These are phyloP conservation scores for Penicillium soppii DNA, from an alignment of 495 filamentous ascomycete genomes.

Conservation along the genomic window DNA sequence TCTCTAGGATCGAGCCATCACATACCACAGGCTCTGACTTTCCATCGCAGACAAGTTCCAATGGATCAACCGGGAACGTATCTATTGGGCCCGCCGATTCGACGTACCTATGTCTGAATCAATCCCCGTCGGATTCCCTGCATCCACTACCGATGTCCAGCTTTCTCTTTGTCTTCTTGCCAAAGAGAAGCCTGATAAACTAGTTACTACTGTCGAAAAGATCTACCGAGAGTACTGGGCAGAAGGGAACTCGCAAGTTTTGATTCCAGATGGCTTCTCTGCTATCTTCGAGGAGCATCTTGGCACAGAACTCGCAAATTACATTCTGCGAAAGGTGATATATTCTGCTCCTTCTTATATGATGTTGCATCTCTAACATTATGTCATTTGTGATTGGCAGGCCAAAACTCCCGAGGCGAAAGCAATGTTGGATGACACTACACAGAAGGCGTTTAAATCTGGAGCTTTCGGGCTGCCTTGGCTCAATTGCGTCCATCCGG, in stretches of 20 bases:
- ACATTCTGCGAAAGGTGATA: background rate
- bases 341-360: no score
- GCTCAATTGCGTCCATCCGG: slow-evolving; percentile 56
- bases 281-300: slow-evolving; percentile 4
- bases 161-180: slow-evolving; percentile 6
- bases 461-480: slow-evolving; percentile 64
- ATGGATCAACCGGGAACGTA: slow-evolving; percentile 19
- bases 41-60: slow-evolving; percentile 14
- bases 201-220: background rate
- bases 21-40: background rate
- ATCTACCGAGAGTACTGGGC: slow-evolving; percentile 15
- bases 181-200: slow-evolving; percentile 1
- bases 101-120: slow-evolving; percentile 15
- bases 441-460: slow-evolving; percentile 6
- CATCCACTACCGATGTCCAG: slow-evolving; percentile 15
- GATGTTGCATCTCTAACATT: no score
- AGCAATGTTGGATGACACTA: slow-evolving; percentile 3
- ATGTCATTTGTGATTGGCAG: background rate
- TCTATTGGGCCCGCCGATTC: slow-evolving; percentile 21
- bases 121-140: slow-evolving; percentile 20
- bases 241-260: slow-evolving; percentile 6
- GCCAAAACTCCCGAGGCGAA: background rate
- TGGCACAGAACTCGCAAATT: background rate
- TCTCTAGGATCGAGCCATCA: background rate
- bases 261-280: background rate